These are phyloP conservation scores for Coffea humblotiana DNA, from an alignment of 305 asterid genomes.

Conservation along the genomic window DNA sequence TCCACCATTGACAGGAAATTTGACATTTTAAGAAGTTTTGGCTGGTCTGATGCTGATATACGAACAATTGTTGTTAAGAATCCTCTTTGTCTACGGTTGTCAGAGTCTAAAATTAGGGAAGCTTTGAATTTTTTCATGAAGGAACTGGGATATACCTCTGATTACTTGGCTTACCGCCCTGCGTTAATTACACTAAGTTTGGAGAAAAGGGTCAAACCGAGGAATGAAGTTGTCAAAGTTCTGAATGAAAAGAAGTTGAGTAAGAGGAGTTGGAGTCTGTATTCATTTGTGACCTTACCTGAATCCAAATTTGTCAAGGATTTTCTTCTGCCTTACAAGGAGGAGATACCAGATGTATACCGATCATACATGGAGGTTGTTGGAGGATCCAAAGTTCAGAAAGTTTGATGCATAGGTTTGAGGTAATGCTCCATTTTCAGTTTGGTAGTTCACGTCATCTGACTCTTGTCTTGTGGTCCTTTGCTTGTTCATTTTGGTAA, in stretches of 20 bases:
- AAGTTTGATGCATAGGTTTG: not conserved
- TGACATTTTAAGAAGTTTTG: slow-evolving; percentile 9
- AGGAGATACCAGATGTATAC: not conserved
- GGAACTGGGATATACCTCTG: slow-evolving; percentile 7
- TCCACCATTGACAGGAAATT: not conserved
- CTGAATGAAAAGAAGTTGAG: slow-evolving; percentile 10
- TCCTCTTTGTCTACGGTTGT: not conserved
- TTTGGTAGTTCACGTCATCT: too few species aligned
- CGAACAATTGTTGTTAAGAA: not conserved
- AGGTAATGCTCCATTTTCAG: not conserved
- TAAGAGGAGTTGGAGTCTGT: too few species aligned
- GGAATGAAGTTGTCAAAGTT: slow-evolving; percentile 14
- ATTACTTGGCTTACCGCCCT: slow-evolving; percentile 1
- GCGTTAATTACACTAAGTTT: not conserved
- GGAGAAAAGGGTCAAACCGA: slow-evolving; percentile 24
- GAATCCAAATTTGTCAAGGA: slow-evolving; percentile 5
- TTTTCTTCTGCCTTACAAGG: slow-evolving; percentile 13
- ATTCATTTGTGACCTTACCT: not conserved
- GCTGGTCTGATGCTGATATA: slow-evolving; percentile 8
- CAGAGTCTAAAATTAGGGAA: not conserved
- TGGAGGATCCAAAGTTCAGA: not conserved
- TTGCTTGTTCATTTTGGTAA: not conserved
- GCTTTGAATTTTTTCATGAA: slow-evolving; percentile 10
- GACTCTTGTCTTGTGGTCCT: not conserved
- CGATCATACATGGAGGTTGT: slow-evolving; percentile 1